phyloP scores from a whole-genome alignment of 2,329 filamentous ascomycete species.

The Phialocephala sp. region DNA sequence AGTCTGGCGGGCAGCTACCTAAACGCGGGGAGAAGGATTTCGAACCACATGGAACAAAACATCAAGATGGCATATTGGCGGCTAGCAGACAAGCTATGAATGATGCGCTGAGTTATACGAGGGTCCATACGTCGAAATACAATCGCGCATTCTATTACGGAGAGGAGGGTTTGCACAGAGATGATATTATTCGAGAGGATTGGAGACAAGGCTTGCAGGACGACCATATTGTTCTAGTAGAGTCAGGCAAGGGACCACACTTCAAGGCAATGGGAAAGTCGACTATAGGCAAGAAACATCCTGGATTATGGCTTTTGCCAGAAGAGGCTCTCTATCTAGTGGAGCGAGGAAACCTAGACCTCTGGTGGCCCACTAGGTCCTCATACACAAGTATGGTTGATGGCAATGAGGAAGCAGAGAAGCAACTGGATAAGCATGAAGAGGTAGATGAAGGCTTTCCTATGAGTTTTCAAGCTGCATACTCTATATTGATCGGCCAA shows the following conservation, averaged over 20 bases:
- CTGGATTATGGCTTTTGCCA: constrained; percentile 80
- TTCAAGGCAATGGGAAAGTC: constrained; percentile 78
- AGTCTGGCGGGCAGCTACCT: constrained; percentile 64
- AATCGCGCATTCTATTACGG: constrained; percentile 75
- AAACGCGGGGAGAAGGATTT: constrained; percentile 98
- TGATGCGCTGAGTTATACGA: constrained; percentile 78
- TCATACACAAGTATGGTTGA: constrained; percentile 52
- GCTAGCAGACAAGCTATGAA: constrained; percentile 88
- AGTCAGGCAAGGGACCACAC: constrained; percentile 73
- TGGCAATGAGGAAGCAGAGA: constrained; percentile 47
- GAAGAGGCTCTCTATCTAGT: constrained; percentile 91
- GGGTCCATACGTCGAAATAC: constrained; percentile 74
- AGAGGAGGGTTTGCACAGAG: constrained; percentile 49
- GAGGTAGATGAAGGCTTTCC: constrained; percentile 73
- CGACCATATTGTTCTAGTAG: constrained; percentile 65
- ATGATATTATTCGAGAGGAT: constrained; percentile 65
- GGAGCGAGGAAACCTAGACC: constrained; percentile 84
- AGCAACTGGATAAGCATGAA: constrained; percentile 43
- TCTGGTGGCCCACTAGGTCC: constrained; percentile 76
- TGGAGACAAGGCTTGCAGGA: constrained; percentile 68
- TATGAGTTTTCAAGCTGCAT: constrained; percentile 89
- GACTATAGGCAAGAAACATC: constrained; percentile 60
- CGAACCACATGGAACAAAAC: constrained; percentile 85
- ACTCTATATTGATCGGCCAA: constrained; percentile 79
- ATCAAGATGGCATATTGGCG: constrained; percentile 79